Percentiles rank a stretch among this genome's conserved stretches.
phyloP scores from a whole-genome alignment of 2,329 filamentous ascomycete species.

The Cryphonectria carpinicola region DNA sequence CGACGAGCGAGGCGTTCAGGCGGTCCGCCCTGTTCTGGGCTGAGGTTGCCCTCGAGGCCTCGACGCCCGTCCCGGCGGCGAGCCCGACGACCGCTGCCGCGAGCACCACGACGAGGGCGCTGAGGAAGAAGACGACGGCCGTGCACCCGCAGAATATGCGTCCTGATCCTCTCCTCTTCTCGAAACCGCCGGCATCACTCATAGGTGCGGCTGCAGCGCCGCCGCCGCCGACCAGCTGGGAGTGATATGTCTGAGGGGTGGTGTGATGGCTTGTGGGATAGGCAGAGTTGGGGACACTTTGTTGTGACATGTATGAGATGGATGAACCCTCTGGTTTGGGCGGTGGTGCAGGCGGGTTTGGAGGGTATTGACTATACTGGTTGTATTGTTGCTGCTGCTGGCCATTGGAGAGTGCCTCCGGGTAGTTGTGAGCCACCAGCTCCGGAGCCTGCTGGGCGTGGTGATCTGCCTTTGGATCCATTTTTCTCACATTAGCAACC shows the following conservation, averaged over 20 bases:
- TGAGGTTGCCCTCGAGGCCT: slow-evolving; percentile 44
- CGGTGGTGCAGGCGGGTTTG: slow-evolving; percentile 13
- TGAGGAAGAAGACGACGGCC: slow-evolving; percentile 46
- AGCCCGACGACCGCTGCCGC: slow-evolving; percentile 48
- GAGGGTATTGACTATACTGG: slow-evolving; percentile 19
- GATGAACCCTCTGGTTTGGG: slow-evolving; percentile 20
- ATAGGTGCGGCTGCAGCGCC: not conserved
- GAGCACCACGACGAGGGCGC: slow-evolving; percentile 45
- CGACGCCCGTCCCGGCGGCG: slow-evolving; percentile 49
- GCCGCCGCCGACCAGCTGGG: not conserved
- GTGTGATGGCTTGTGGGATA: slow-evolving; percentile 24
- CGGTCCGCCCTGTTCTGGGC: slow-evolving; percentile 40
- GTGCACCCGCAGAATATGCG: slow-evolving; percentile 42
- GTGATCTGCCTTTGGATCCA: slow-evolving; percentile 19
- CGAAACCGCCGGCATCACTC: not conserved
- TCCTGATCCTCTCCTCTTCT: slow-evolving; percentile 6
- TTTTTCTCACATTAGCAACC: slow-evolving; percentile 9
- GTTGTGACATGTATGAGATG: not conserved
- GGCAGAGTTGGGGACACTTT: slow-evolving; percentile 17
- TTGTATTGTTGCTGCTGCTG: slow-evolving; percentile 16
- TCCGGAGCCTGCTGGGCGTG: slow-evolving; percentile 27
- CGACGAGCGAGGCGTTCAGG: slow-evolving; percentile 34
- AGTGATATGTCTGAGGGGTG: slow-evolving; percentile 15
- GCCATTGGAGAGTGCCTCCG: slow-evolving; percentile 17
- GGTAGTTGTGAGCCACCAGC: slow-evolving; percentile 17